Percentiles rank a stretch among this genome's conserved stretches.
Conservation (phyloP, 257 asterid genomes). For the Ilex asprella region DNA sequence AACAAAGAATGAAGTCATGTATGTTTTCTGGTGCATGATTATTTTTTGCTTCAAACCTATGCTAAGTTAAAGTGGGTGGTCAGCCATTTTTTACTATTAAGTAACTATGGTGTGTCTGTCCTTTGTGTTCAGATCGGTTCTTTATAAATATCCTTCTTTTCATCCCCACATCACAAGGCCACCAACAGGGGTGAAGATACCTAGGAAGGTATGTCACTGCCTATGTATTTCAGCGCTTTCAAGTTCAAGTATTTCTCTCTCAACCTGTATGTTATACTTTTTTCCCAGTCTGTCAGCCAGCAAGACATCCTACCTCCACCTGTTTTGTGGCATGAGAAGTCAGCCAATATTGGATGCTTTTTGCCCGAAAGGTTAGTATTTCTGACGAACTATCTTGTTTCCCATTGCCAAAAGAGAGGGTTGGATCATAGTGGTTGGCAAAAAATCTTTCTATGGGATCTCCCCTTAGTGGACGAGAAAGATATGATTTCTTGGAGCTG, state of each 20-base stretch:
- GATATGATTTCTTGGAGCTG: neutral
- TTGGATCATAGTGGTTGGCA: neutral
- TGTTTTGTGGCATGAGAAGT: conserved; percentile 38
- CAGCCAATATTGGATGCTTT: conserved; percentile 13
- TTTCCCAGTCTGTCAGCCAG: conserved; percentile 26
- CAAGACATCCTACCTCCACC: conserved; percentile 28
- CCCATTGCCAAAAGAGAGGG: conserved; percentile 5
- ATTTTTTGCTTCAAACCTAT: neutral
- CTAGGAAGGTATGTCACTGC: conserved; percentile 31
- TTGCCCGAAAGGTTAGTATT: conserved; percentile 30
- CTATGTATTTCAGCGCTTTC: neutral
- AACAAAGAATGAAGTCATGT: conserved; percentile 43
- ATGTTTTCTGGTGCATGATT: conserved; percentile 15
- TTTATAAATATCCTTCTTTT: conserved; percentile 38
- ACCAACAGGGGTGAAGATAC: conserved; percentile 39
- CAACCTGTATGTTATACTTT: conserved; percentile 11
- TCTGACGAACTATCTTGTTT: neutral
- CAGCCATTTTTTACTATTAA: neutral
- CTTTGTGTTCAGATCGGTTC: conserved; percentile 35
- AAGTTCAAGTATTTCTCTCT: conserved; percentile 5
- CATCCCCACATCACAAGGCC: conserved; percentile 50
- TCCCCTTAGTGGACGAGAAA: neutral
- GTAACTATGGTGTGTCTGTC: neutral
- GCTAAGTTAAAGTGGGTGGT: conserved; percentile 11
- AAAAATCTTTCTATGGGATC: neutral